phyloP scores from a whole-genome alignment of 306 rosid genomes.

The Quercus agrifolia region DNA sequence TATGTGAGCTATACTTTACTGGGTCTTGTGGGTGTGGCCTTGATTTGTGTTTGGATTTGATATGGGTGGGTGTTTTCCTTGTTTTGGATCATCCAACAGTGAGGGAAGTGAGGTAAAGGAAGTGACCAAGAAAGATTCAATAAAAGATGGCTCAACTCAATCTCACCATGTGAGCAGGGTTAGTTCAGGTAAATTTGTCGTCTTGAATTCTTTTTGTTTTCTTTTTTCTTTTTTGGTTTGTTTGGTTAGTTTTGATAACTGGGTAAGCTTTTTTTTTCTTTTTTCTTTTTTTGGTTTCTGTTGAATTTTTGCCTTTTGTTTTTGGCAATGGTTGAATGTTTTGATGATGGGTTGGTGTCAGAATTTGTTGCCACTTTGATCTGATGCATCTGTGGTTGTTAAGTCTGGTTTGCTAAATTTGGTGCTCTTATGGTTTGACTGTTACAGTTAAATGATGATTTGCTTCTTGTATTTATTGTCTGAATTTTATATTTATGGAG shows the following conservation, averaged over 20 bases:
- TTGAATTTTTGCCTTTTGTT: conserved; percentile 28
- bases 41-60: conserved; percentile 60
- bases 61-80: conserved; percentile 99
- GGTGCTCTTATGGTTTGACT: conserved; percentile 2
- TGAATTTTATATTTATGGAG: conserved; percentile 25
- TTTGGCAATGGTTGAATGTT: background rate
- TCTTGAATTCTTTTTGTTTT: conserved; percentile 11
- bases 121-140: conserved; percentile 62
- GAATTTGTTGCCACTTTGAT: conserved; percentile 42
- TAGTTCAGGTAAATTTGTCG: conserved; percentile 52
- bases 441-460: conserved; percentile 20
- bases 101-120: conserved; percentile 63
- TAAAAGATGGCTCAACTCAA: conserved; percentile 72
- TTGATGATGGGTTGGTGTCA: conserved; percentile 21
- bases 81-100: conserved; percentile 86
- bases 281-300: conserved; percentile 28
- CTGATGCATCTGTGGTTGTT: conserved; percentile 47
- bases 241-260: conserved; percentile 11
- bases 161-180: conserved; percentile 66
- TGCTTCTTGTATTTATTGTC: conserved; percentile 9
- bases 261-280: background rate
- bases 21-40: conserved; percentile 43
- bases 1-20: conserved; percentile 32
- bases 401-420: conserved; percentile 6
- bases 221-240: conserved; percentile 10